These are phyloP conservation scores for Rhodotorula sp. DNA, from an alignment of 1,284 basidiomycete species.

Conservation along the genomic window DNA sequence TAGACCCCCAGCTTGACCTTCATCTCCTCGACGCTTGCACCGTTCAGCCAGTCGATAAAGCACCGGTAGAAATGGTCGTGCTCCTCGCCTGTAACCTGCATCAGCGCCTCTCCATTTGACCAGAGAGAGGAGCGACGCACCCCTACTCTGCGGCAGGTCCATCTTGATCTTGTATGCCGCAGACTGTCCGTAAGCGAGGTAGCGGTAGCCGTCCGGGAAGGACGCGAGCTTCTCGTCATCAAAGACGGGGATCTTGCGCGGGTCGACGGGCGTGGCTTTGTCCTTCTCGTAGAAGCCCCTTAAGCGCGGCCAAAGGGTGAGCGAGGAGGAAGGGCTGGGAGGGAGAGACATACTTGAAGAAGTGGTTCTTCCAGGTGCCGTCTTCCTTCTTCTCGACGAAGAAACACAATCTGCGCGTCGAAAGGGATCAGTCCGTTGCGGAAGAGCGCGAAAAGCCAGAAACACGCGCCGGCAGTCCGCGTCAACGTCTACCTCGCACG, in stretches of 20 bases:
- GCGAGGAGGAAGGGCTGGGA: neutral
- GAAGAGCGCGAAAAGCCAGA: neutral
- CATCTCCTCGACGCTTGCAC: slow-evolving; percentile 42
- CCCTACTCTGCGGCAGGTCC: slow-evolving; percentile 42
- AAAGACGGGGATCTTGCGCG: slow-evolving; percentile 43
- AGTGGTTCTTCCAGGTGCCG: slow-evolving; percentile 44
- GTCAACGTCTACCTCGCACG: slow-evolving; percentile 48
- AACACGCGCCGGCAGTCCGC: slow-evolving; percentile 45
- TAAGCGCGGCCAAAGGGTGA: neutral
- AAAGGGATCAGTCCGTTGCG: no score
- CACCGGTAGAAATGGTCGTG: slow-evolving; percentile 43
- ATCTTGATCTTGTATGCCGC: slow-evolving; percentile 42
- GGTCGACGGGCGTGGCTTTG: slow-evolving; percentile 47
- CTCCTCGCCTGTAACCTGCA: slow-evolving; percentile 19
- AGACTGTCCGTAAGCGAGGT: slow-evolving; percentile 44
- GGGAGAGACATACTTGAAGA: slow-evolving; percentile 38
- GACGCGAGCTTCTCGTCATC: slow-evolving; percentile 45
- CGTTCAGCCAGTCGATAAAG: slow-evolving; percentile 45
- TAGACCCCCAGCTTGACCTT: slow-evolving; percentile 42
- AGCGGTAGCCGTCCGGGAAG: slow-evolving; percentile 47
- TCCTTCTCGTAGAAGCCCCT: slow-evolving; percentile 48
- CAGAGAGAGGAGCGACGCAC: neutral
- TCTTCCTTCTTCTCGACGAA: slow-evolving; percentile 46
- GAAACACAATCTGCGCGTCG: slow-evolving; percentile 41
- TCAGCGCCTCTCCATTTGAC: neutral